A percentile compares a stretch with the other conserved stretches of the same genome.
Conservation (phyloP, 441 rosid species). For the Gossypium schwendimanii region DNA sequence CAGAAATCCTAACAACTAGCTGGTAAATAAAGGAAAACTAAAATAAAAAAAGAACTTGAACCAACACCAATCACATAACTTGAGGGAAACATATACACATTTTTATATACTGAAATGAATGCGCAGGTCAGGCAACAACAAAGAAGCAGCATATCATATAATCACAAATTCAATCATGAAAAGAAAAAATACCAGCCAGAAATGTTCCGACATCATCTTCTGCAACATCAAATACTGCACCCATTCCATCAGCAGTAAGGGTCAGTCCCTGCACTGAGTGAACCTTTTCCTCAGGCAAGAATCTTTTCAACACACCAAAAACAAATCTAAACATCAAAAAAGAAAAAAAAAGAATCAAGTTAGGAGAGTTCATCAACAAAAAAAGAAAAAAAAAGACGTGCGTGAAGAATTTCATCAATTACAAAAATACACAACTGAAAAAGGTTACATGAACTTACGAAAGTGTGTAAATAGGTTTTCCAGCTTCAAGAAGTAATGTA, state of each 20-base stretch:
- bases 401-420: not conserved
- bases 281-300: constrained; percentile 79
- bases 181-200: constrained; percentile 35
- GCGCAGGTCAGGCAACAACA: not conserved
- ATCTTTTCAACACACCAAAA: constrained; percentile 56
- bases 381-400: not conserved
- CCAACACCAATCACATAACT: not conserved
- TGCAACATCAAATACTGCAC: constrained; percentile 75
- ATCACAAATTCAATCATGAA: not conserved
- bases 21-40: not conserved
- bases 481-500: constrained; percentile 61
- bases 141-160: not conserved
- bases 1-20: not conserved
- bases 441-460: constrained; percentile 49
- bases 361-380: not conserved
- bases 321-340: constrained; percentile 45
- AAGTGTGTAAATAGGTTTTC: constrained; percentile 53
- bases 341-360: not conserved
- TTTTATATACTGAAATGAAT: not conserved
- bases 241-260: constrained; percentile 71
- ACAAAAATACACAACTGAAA: not conserved
- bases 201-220: constrained; percentile 54
- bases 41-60: not conserved
- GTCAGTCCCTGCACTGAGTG: constrained; percentile 57
- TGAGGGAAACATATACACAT: not conserved